These are phyloP conservation scores for Diplogelasinospora grovesii DNA, from an alignment of 495 filamentous ascomycete genomes.

Conservation along the genomic window DNA sequence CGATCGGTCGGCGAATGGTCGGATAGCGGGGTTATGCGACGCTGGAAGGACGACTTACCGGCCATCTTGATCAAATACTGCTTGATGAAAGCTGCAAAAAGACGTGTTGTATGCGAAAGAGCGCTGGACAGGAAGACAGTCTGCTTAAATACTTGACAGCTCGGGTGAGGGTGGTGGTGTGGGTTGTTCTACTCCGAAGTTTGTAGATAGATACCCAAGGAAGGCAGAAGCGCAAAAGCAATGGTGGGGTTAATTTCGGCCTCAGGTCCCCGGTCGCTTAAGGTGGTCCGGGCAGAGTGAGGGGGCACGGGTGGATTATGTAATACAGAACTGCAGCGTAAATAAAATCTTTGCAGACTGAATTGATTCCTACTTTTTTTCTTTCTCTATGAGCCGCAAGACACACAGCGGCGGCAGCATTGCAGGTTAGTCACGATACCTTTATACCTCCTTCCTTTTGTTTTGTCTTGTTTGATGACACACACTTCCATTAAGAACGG, in stretches of 20 bases:
- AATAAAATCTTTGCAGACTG: no score
- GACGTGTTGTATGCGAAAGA: not conserved
- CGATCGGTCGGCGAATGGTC: not conserved
- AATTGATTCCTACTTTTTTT: no score
- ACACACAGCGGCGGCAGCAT: not conserved
- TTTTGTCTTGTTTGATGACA: slow-evolving; percentile 31
- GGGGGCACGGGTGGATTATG: no score
- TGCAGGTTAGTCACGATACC: slow-evolving; percentile 2
- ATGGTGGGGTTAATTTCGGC: slow-evolving; percentile 18
- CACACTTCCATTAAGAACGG: slow-evolving; percentile 50
- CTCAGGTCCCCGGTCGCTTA: no score
- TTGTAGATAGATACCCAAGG: slow-evolving; percentile 22
- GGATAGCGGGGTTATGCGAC: slow-evolving; percentile 11
- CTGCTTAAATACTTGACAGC: slow-evolving; percentile 1
- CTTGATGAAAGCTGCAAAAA: not conserved
- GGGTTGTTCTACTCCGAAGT: slow-evolving; percentile 10
- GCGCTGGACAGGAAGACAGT: slow-evolving; percentile 1
- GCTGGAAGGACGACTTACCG: slow-evolving; percentile 2
- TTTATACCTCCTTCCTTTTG: no score
- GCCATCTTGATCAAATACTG: slow-evolving; percentile 4
- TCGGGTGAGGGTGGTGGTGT: slow-evolving; percentile 3
- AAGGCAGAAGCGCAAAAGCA: slow-evolving; percentile 5
- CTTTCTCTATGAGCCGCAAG: slow-evolving; percentile 4
- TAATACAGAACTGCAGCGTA: no score
- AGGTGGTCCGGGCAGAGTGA: no score